A percentile compares a stretch with the other conserved stretches of the same genome.
Evolutionary conservation across 495 filamentous ascomycete genomes (phyloP).

Genomic region (Xylaria scruposa): DNA sequence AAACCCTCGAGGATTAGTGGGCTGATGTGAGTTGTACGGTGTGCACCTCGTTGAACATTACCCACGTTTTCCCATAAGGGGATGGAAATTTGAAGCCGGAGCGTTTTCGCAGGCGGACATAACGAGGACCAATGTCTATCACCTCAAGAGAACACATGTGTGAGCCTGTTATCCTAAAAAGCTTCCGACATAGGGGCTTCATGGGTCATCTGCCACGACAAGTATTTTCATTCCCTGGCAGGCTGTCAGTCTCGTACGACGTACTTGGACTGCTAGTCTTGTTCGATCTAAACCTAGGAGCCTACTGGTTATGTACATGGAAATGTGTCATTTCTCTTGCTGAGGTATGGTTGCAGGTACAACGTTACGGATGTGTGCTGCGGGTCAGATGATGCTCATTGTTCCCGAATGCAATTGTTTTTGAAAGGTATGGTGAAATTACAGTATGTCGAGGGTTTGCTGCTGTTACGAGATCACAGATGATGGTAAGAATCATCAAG

Average conservation of each 20-base stretch:
- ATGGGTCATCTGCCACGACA: background rate
- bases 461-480: background rate
- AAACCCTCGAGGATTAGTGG: background rate
- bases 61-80: background rate
- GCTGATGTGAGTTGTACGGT: conserved; percentile 1
- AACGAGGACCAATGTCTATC: background rate
- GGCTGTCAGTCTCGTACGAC: conserved; percentile 3
- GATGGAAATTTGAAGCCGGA: background rate
- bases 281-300: conserved; percentile 4
- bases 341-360: background rate
- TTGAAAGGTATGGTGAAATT: background rate
- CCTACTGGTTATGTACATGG: background rate
- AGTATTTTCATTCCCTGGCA: background rate
- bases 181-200: background rate
- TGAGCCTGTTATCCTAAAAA: background rate
- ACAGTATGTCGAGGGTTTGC: background rate
- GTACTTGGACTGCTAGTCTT: background rate
- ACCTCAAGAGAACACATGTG: background rate
- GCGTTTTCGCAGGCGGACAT: background rate
- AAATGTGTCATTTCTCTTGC: background rate
- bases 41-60: background rate
- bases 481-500: background rate
- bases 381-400: background rate
- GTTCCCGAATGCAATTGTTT: background rate
- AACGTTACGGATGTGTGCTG: background rate